Evolutionary conservation across 1,284 basidiomycete genomes (phyloP), one percentile per base, ranked within the genome.

Genomic region (Tilletia indica): DNA sequence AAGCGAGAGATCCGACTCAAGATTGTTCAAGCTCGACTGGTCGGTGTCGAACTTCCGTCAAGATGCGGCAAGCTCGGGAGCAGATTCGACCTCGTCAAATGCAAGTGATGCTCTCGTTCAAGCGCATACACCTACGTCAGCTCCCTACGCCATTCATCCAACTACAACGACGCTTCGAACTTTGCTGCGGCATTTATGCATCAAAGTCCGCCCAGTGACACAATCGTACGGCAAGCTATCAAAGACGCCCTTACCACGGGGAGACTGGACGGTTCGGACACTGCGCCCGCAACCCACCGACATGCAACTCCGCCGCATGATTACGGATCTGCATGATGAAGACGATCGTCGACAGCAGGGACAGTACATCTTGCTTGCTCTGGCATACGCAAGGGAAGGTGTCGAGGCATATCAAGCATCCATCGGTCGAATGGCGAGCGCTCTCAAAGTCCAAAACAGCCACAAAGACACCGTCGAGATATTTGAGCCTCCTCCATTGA

Each of bases 91-190:
- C 31, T 34, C 25, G 12, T 45, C 51, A 4, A n/a, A 12, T 11
- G 39, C 45, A 19, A 14, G 19, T 47, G 9, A 3, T 45, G 36
- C 34, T 36, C 38, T 39, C 25, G 67, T 25, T 61, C 58, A 45
- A 58, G 25, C 68, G 16, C n/a, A 71, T 6, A 12, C 21, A 21
- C 12, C 21, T 14, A 25, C 11, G 8, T 25, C 56, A 6, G 6
- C 25, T 58, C 21, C 72, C 2, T 64, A 68, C 63, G 63, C 68
- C 58, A 72, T 80, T 25, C 36, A 68, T 39, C 80, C 81, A 21
- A 82, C 77, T 72, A 78, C 77, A n/a, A 80, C 77, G 61, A 78
- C 80, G 2, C 78, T 78, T 39, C 71, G 76, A 49, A 66, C 77
- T 42, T 31, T 82, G 54, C 54, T 82, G 36, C 74, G 73, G 38